Evolutionary conservation across 148 eudicot genomes (phyloP), one percentile per base, ranked within the genome.

Genomic region (Nepenthes mirabilis): DNA sequence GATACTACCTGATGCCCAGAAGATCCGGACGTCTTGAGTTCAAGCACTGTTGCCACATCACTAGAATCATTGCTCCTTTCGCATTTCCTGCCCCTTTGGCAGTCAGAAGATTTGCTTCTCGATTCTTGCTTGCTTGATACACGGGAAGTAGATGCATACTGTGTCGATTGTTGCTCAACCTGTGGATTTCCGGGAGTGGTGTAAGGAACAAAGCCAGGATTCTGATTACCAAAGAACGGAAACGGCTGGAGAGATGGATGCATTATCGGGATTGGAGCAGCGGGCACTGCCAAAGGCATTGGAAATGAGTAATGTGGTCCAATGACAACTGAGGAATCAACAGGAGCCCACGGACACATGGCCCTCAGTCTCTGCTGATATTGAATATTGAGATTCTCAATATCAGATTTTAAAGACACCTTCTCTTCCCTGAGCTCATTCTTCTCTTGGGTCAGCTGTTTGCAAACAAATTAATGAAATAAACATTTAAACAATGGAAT

Each of bases 1-100:
- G 2, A 52, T 37, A 34, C 63, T 58, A 12, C 89, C 85, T 80
- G 75, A 52, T 67, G 75, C 51, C 61, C 67, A 37, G 68, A 69
- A n/a, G 83, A 80, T 36, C 89, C 89, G n/a, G 89, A 85, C 43
- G 68, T 80, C 77, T 83, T 83, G 60, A 83, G 85, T 73, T 78
- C 89, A 60, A 83, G 60, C 37, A 78, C 81, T n/a, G 89, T 83
- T 43, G 73, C 77, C 53, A 80, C 81, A 47, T 80, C 85, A 64
- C 57, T 67, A 37, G 80, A 73, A 60, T 67, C 77, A 6, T 75
- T 82, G 6, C 59, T 62, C 75, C 58, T 65, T 40, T 75, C 79
- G 58, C 56, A 62, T 12, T 70, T 66, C 47, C 72, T 68, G 37
- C 63, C 54, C 64, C 61, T 69, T 40, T 63, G 58, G 9, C 55